Base-by-base conservation (phyloP, 1,139 yeast genomes). In the Candida sp. region DNA sequence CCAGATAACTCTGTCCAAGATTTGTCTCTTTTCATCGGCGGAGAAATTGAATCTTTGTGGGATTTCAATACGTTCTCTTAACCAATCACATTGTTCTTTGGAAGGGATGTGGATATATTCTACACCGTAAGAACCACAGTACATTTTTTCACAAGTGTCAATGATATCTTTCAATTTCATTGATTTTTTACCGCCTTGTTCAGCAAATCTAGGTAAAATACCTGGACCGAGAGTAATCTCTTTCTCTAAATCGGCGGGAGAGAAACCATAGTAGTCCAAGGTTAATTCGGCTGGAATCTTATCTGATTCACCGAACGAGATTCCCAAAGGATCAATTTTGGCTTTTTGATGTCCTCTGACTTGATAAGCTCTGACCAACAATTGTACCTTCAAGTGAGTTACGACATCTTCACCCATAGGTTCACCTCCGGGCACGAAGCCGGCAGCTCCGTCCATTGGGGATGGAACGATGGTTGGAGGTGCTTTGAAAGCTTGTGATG, bases 301-400 rank as follows among this genome's bases (percentile, higher is more conserved):
- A 33, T 68, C 60, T 58, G 79, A 78, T 56, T 82, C 86, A 53
- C 95, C 97, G 62, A 84, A 88, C 25, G 93, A 82, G 59, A 93
- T 87, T 33, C 87, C 95, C 61, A 93, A 75, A 15, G 99, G 99
- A 68, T 93, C 99, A 49, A 91, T 85, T 60, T 84, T 86, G 41
- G 99, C 97, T 73, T 88, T 89, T 66, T 84, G 87, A 67, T 93
- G 99, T 52, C 99, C 99, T 68, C 98, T 84, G 43, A 93, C 99
- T 73, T 93, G 99, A 72, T 91, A 95, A 37, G 99, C 99, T 67
- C 99, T 87, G 49, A 95, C 98, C 58, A 93, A 77, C 56, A 93
- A 81, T 77, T 93, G 99, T 22, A 90, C 95, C 69, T 93, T 95
- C 76, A 93, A 81, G 66, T 95, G 99, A 50, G 89, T 79, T 54